Percentiles rank a stretch among this genome's conserved stretches.
Conservation (phyloP, 768 basidiomycete genomes). For the Megacollybia marginata region DNA sequence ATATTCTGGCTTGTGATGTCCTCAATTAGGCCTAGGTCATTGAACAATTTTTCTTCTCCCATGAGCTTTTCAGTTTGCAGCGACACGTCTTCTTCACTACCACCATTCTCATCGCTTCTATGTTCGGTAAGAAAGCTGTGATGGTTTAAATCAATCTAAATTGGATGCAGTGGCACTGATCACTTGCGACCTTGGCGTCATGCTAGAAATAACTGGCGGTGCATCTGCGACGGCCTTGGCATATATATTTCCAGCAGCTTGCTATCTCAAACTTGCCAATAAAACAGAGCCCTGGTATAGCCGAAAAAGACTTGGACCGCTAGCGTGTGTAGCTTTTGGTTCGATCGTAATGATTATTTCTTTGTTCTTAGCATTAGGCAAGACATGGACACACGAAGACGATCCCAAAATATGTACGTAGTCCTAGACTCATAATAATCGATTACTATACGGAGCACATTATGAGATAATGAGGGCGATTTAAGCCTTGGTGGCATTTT, state of each 20-base stretch:
- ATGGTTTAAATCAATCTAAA: conserved; percentile 4
- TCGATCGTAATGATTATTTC: conserved; percentile 70
- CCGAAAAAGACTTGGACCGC: conserved; percentile 68
- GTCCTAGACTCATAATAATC: conserved; percentile 4
- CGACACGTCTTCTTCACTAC: conserved; percentile 91
- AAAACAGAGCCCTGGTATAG: conserved; percentile 55
- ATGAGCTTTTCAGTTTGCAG: conserved; percentile 72
- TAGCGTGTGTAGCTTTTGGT: conserved; percentile 69
- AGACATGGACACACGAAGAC: conserved; percentile 71
- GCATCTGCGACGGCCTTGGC: conserved; percentile 86
- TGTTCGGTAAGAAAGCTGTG: conserved; percentile 53
- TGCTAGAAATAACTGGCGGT: conserved; percentile 98
- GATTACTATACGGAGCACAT: neutral
- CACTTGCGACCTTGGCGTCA: conserved; percentile 96
- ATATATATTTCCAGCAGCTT: conserved; percentile 86
- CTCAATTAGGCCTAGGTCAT: conserved; percentile 55
- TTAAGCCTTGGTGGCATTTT: conserved; percentile 17
- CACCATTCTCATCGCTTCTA: conserved; percentile 69
- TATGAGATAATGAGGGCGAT: neutral
- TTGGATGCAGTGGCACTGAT: conserved; percentile 68
- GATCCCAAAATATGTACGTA: conserved; percentile 67
- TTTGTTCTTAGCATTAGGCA: conserved; percentile 66
- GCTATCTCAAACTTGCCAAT: conserved; percentile 72
- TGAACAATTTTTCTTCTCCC: conserved; percentile 93
- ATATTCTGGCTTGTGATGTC: neutral